These are phyloP conservation scores for Penicillium sp. DNA, from an alignment of 2,329 filamentous ascomycete genomes.

Conservation along the genomic window DNA sequence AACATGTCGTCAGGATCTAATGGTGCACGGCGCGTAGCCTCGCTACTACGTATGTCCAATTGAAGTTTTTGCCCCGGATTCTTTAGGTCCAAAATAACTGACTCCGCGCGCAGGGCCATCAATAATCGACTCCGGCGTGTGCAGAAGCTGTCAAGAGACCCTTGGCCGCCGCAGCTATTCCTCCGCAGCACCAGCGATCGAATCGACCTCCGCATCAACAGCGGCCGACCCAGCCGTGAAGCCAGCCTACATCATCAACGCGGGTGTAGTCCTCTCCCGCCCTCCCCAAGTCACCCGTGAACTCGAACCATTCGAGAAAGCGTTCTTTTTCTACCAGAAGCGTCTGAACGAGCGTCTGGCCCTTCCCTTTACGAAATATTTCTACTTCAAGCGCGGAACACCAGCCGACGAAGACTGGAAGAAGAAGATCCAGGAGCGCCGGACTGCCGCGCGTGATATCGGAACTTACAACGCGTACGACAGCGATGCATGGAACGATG, in stretches of 20 bases:
- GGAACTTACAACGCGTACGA: conserved; percentile 77
- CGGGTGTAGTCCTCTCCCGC: conserved; percentile 81
- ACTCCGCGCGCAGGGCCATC: conserved; percentile 33
- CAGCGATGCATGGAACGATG: conserved; percentile 84
- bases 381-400: conserved; percentile 93
- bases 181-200: conserved; percentile 40
- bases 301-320: conserved; percentile 82
- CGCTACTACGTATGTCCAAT: conserved; percentile 39
- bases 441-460: conserved; percentile 78
- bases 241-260: conserved; percentile 51
- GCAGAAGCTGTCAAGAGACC: conserved; percentile 47
- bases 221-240: conserved; percentile 31
- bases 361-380: conserved; percentile 81
- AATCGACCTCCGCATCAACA: conserved; percentile 37
- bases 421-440: conserved; percentile 74
- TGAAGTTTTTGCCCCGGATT: not conserved
- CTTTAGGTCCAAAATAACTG: conserved; percentile 11
- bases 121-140: conserved; percentile 42
- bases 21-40: conserved; percentile 43
- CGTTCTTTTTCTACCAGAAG: conserved; percentile 96
- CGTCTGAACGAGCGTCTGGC: conserved; percentile 90
- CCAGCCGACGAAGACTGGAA: conserved; percentile 86
- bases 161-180: conserved; percentile 42
- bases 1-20: conserved; percentile 44
- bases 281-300: conserved; percentile 82